Percentiles rank a stretch among this genome's conserved stretches.
phyloP scores from a whole-genome alignment of 176 grass and related monocot genomes.

The Canna indica region DNA sequence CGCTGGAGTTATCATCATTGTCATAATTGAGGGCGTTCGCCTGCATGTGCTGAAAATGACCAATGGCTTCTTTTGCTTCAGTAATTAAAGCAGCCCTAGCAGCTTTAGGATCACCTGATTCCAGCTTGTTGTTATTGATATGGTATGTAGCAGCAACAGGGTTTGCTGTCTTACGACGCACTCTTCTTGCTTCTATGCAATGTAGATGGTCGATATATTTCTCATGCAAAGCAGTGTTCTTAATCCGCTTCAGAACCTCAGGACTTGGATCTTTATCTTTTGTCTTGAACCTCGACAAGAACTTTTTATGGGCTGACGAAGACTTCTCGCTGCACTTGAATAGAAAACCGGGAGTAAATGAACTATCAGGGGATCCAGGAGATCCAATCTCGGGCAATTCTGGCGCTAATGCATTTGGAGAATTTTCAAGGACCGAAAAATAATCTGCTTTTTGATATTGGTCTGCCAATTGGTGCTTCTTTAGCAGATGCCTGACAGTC shows the following conservation, averaged over 20 bases:
- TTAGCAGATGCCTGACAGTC: constrained; percentile 63
- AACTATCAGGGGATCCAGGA: constrained; percentile 33
- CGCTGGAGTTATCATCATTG: constrained; percentile 13
- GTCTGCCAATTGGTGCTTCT: constrained; percentile 44
- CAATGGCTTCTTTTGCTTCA: constrained; percentile 57
- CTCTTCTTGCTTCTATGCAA: constrained; percentile 40
- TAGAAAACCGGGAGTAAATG: constrained; percentile 2
- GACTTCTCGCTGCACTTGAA: constrained; percentile 27
- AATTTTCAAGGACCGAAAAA: constrained; percentile 77
- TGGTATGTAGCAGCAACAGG: constrained; percentile 17
- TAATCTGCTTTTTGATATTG: constrained; percentile 56
- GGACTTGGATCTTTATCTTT: constrained; percentile 32
- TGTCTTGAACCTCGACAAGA: constrained; percentile 29
- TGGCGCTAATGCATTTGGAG: constrained; percentile 30
- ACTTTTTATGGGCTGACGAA: constrained; percentile 26
- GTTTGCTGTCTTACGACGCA: constrained; percentile 19
- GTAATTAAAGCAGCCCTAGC: constrained; percentile 56
- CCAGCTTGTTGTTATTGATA: constrained; percentile 7
- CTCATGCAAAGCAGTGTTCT: constrained; percentile 68
- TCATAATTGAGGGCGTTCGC: constrained; percentile 31
- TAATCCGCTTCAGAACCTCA: constrained; percentile 58
- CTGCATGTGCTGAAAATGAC: constrained; percentile 51
- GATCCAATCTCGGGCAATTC: constrained; percentile 32
- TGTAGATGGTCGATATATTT: constrained; percentile 77
- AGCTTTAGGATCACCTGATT: constrained; percentile 34